These are phyloP conservation scores for Aspergillus sojae DNA, from an alignment of 2,329 filamentous ascomycete genomes.

Conservation along the genomic window DNA sequence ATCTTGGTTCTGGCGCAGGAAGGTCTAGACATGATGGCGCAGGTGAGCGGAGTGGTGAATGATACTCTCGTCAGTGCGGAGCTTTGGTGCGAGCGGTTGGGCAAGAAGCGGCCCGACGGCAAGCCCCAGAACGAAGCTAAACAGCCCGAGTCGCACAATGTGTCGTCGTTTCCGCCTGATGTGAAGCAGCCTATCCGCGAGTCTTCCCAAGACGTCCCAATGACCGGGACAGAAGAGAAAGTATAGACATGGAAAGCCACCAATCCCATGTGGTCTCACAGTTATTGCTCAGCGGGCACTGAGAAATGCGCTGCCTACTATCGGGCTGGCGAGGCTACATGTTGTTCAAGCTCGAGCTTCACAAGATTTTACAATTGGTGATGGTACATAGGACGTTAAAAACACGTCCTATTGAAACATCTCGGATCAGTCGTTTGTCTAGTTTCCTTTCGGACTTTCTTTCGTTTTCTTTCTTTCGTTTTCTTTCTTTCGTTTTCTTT, in stretches of 20 bases:
- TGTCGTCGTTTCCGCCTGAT: conserved; percentile 30
- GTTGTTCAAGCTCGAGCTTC: neutral
- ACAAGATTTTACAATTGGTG: neutral
- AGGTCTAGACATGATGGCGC: conserved; percentile 89
- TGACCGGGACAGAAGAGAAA: conserved; percentile 39
- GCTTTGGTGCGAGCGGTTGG: conserved; percentile 82
- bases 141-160: conserved; percentile 18
- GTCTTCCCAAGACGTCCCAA: conserved; percentile 35
- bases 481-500: neutral
- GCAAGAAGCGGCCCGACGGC: conserved; percentile 48
- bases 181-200: conserved; percentile 30
- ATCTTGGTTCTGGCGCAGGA: conserved; percentile 87
- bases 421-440: neutral
- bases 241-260: conserved; percentile 15
- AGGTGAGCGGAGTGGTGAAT: conserved; percentile 84
- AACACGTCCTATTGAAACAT: neutral
- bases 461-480: neutral
- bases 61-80: conserved; percentile 90
- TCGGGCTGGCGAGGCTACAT: neutral
- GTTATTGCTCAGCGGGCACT: conserved; percentile 10
- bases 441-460: neutral
- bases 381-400: neutral
- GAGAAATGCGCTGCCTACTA: conserved; percentile 3
- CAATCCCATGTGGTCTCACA: neutral
- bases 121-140: conserved; percentile 25